phyloP scores from a whole-genome alignment of 2,329 filamentous ascomycete species.

The Ceratocystiopsis sp. region DNA sequence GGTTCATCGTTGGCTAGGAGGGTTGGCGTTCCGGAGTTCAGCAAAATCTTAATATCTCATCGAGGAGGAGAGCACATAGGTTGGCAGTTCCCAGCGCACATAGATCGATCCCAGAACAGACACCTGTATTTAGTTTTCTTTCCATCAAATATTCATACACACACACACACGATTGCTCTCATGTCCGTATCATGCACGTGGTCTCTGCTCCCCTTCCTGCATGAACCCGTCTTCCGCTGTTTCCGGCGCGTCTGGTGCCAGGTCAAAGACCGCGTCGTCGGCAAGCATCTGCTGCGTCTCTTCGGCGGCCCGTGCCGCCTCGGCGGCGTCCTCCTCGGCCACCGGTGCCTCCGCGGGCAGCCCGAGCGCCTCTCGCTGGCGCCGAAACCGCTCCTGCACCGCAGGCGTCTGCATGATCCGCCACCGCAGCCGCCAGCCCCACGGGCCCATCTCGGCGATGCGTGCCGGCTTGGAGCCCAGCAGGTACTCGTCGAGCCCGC shows the following conservation, averaged over 20 bases:
- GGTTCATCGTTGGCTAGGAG: background rate
- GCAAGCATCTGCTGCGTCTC: conserved; percentile 23
- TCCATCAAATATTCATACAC: conserved; percentile 1
- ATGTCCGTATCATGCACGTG: too few relatives aligned
- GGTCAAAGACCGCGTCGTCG: conserved; percentile 26
- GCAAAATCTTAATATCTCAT: too few relatives aligned
- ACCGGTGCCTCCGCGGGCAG: conserved; percentile 29
- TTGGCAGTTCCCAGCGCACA: too few relatives aligned
- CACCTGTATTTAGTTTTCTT: too few relatives aligned
- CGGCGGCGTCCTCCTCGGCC: conserved; percentile 14
- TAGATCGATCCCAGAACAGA: too few relatives aligned
- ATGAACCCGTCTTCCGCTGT: conserved; percentile 19
- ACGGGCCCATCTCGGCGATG: conserved; percentile 72
- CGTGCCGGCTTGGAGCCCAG: conserved; percentile 61
- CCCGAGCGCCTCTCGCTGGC: conserved; percentile 48
- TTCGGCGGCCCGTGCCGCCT: conserved; percentile 8
- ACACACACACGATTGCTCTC: background rate
- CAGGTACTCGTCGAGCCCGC: conserved; percentile 83
- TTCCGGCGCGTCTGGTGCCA: conserved; percentile 28
- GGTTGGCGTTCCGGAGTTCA: too few relatives aligned
- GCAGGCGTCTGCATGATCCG: conserved; percentile 62
- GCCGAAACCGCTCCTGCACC: conserved; percentile 48
- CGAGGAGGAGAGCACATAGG: too few relatives aligned
- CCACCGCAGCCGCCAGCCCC: conserved; percentile 83
- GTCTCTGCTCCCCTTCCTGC: conserved; percentile 10